Conservation (phyloP, 2,329 filamentous ascomycete genomes). For the Fusarium goolgardi region DNA sequence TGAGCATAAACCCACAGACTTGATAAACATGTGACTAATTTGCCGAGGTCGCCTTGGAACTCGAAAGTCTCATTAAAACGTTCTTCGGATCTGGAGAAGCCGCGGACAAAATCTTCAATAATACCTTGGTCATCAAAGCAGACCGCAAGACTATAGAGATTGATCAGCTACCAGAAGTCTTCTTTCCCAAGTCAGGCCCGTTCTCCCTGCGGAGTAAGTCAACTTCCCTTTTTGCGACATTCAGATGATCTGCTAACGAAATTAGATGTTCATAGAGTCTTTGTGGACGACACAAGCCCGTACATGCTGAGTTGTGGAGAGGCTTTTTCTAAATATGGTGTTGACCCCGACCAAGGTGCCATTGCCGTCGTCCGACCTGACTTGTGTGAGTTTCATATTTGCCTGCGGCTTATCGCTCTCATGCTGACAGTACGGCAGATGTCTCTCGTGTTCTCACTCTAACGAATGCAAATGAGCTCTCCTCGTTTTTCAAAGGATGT, state of each 20-base stretch:
- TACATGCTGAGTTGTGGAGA: conserved; percentile 28
- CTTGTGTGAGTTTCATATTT: conserved; percentile 20
- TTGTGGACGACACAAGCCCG: conserved; percentile 30
- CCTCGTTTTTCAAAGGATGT: conserved; percentile 20
- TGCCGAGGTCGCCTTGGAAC: not conserved
- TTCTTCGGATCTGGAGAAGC: not conserved
- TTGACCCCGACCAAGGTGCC: conserved; percentile 16
- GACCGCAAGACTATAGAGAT: conserved; percentile 17
- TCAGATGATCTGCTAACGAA: not conserved
- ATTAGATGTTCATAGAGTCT: conserved; percentile 29
- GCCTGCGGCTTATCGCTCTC: fast-evolving
- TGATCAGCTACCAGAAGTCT: conserved; percentile 19
- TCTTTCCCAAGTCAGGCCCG: conserved; percentile 24
- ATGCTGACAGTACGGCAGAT: not conserved
- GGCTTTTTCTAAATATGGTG: conserved; percentile 25
- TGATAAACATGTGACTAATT: fast-evolving
- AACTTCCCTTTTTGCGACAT: fast-evolving
- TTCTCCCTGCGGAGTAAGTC: conserved; percentile 12
- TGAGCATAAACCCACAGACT: fast-evolving
- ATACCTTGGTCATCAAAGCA: conserved; percentile 9
- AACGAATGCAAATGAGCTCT: not conserved
- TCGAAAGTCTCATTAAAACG: not conserved
- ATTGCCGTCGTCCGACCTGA: conserved; percentile 38
- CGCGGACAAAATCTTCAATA: conserved; percentile 11
- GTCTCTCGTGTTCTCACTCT: conserved; percentile 13